phyloP scores from a whole-genome alignment of 306 rosid genomes.

The Arachis stenosperma region DNA sequence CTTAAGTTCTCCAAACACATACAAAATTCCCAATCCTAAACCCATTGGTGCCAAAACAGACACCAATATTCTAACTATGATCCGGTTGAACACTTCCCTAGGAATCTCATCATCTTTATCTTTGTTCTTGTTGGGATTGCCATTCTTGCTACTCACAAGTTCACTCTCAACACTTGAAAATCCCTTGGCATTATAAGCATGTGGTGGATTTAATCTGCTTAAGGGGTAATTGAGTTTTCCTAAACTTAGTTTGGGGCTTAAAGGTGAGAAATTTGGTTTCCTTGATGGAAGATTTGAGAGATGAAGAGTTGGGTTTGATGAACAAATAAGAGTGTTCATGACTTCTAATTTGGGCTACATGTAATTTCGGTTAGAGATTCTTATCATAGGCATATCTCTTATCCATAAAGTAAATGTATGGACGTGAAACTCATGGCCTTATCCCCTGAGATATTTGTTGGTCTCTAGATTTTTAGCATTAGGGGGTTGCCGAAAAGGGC shows the following conservation, averaged over 20 bases:
- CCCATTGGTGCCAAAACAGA: conserved; percentile 75
- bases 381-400: conserved; percentile 46
- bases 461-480: background rate
- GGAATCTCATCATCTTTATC: conserved; percentile 58
- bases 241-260: conserved; percentile 31
- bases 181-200: conserved; percentile 62
- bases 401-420: conserved; percentile 58
- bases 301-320: conserved; percentile 45
- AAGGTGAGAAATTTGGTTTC: conserved; percentile 48
- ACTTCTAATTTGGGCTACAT: conserved; percentile 19
- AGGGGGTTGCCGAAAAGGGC: too few species aligned
- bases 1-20: conserved; percentile 55
- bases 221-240: conserved; percentile 23
- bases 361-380: conserved; percentile 25
- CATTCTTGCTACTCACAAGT: conserved; percentile 17
- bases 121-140: conserved; percentile 9
- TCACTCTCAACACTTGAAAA: conserved; percentile 44
- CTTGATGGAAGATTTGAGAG: conserved; percentile 51
- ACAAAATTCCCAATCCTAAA: conserved; percentile 59
- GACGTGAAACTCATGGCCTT: conserved; percentile 19
- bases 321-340: conserved; percentile 64
- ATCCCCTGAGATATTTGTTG: conserved; percentile 34
- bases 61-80: conserved; percentile 59
- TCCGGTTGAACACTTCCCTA: conserved; percentile 58
- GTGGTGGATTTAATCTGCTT: conserved; percentile 39